Evolutionary conservation across 805 yeast species (phyloP), one percentile per base, ranked within the genome.

Genomic region (Teunomyces cretensis): DNA sequence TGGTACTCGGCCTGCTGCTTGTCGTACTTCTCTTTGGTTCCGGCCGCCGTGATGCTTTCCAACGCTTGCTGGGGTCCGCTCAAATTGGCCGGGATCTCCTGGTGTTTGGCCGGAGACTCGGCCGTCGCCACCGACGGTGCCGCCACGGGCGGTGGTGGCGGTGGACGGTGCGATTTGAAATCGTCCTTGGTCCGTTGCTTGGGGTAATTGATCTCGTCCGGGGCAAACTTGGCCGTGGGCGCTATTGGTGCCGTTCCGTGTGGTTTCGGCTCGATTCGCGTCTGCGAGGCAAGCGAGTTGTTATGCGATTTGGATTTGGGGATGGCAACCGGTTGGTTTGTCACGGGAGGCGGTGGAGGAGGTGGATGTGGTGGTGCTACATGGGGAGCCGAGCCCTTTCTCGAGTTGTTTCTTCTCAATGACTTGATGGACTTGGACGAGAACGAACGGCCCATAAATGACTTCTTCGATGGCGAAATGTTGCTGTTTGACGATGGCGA

Each of bases 291-390:
- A 27, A 72, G 63, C 3, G 74, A 68, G 32, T 63, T 55, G 41
- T 58, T 67, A 51, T 72, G 77, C 0, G 75, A 70, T 49, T 67
- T 67, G 0, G 75, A 69, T 47, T 72, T 72, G 2, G 77, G 76
- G 22, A 68, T 63, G 15, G 44, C 49, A 3, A 45, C 47, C 17
- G 6, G 13, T 3, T 47, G 45, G 22, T 59, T 44, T 13, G 50
- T 27, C 17, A 11, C 53, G 2, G 51, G 65, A n/a, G 61, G 57
- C 2, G 55, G 47, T 19, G 52, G 47, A 11, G 49, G 50, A 8
- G 50, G 52, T 14, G 45, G 41, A n/a, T n/a, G n/a, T 8, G 45
- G 38, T 14, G 43, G 11, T 16, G 45, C 32, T 3, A 36, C 30
- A 4, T 46, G 15, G 19, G 41, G 42, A 7, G 19, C 41, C 6